phyloP scores from a whole-genome alignment of 2,329 filamentous ascomycete genomes.

The Cladosporium sp. region DNA sequence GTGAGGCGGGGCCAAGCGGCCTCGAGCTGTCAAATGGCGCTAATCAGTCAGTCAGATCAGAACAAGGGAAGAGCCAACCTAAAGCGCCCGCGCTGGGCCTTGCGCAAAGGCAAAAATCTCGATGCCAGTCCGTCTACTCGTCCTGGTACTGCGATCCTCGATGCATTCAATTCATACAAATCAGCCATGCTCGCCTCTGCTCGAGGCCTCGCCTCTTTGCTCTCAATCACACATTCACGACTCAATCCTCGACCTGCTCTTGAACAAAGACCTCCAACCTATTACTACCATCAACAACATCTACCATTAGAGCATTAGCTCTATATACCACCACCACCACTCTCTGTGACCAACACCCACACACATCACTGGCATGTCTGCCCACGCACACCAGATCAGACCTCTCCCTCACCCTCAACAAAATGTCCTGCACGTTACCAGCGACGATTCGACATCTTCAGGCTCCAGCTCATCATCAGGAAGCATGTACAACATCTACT shows the following conservation, averaged over 20 bases:
- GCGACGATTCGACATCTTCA: conserved; percentile 24
- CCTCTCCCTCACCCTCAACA: conserved; percentile 30
- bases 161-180: conserved; percentile 8
- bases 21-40: too few relatives aligned
- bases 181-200: background rate
- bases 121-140: background rate
- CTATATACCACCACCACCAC: background rate
- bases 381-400: conserved; percentile 13
- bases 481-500: conserved; percentile 16
- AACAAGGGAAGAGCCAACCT: too few relatives aligned
- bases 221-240: background rate
- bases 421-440: conserved; percentile 30
- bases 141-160: conserved; percentile 6
- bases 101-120: background rate
- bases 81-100: too few relatives aligned
- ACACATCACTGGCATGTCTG: conserved; percentile 1
- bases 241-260: background rate
- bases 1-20: conserved; percentile 1
- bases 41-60: too few relatives aligned
- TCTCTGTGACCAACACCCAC: background rate
- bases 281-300: too few relatives aligned
- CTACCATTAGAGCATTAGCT: too few relatives aligned
- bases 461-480: conserved; percentile 18
- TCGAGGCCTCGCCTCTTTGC: background rate
- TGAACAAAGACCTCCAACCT: background rate